These are phyloP conservation scores for Diaporthe helianthi DNA, from an alignment of 2,329 filamentous ascomycete species.

Conservation along the genomic window DNA sequence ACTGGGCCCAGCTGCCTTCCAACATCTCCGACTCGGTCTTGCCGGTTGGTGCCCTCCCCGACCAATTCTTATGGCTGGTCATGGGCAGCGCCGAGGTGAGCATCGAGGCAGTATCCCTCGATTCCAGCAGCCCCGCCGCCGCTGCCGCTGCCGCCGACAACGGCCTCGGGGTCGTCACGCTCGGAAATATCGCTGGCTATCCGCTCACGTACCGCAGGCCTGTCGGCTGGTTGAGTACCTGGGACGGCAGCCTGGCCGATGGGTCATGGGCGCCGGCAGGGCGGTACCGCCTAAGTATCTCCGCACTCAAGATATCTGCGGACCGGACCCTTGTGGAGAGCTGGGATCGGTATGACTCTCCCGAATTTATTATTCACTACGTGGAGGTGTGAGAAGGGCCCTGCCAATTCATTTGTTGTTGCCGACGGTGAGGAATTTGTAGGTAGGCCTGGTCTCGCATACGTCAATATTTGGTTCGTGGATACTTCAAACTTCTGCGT, in stretches of 20 bases:
- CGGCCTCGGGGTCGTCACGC: constrained; percentile 15
- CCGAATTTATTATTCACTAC: constrained; percentile 5
- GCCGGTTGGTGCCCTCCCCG: background rate
- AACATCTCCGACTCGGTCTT: constrained; percentile 17
- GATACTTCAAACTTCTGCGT: background rate
- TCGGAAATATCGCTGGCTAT: constrained; percentile 36
- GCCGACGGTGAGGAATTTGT: too few species aligned
- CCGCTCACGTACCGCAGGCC: constrained; percentile 35
- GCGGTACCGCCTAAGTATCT: constrained; percentile 38
- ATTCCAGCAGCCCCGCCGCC: background rate
- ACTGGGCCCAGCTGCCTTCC: background rate
- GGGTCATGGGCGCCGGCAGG: constrained; percentile 39
- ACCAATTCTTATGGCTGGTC: constrained; percentile 10
- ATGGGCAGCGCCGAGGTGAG: constrained; percentile 14
- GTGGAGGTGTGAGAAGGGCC: background rate
- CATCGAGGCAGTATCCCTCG: constrained; percentile 11
- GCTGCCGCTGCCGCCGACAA: background rate
- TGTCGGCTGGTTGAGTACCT: constrained; percentile 29
- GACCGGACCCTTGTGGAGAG: constrained; percentile 30
- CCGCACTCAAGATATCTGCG: constrained; percentile 40
- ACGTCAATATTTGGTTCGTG: background rate
- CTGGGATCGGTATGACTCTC: constrained; percentile 18
- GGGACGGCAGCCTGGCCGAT: constrained; percentile 38
- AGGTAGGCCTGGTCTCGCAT: too few species aligned
- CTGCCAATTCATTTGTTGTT: too few species aligned